Evolutionary conservation across 1,284 basidiomycete genomes (phyloP).

Genomic region (Ustilago hordei): DNA sequence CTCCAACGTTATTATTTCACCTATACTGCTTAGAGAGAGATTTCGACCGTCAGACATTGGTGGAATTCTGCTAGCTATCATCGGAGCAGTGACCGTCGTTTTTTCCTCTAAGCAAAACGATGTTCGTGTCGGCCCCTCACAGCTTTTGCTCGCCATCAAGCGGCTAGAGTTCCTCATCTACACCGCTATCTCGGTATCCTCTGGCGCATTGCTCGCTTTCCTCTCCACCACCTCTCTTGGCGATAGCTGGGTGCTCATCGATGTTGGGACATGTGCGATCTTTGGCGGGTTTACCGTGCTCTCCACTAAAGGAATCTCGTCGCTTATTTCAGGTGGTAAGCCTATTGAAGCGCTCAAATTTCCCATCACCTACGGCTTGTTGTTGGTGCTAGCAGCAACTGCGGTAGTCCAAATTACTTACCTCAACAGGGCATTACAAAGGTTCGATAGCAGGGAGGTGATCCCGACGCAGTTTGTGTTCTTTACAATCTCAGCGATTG

Average conservation of each 20-base stretch:
- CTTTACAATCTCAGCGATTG: constrained; percentile 79
- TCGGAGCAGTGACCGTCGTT: constrained; percentile 76
- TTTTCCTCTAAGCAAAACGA: constrained; percentile 75
- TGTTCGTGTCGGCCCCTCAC: constrained; percentile 50
- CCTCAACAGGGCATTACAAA: constrained; percentile 77
- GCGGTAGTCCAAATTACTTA: constrained; percentile 91
- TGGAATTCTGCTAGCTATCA: constrained; percentile 72
- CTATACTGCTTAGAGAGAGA: constrained; percentile 76
- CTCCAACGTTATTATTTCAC: constrained; percentile 93
- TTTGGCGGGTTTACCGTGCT: constrained; percentile 87
- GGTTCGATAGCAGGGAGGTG: constrained; percentile 61
- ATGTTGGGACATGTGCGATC: constrained; percentile 87
- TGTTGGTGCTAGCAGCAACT: constrained; percentile 79
- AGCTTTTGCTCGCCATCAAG: constrained; percentile 57
- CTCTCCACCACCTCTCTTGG: constrained; percentile 75
- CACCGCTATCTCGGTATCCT: constrained; percentile 31
- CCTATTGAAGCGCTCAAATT: constrained; percentile 53
- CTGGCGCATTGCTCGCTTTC: constrained; percentile 43
- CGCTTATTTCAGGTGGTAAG: constrained; percentile 72
- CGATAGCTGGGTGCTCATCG: constrained; percentile 80
- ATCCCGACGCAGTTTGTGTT: constrained; percentile 90
- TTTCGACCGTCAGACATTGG: constrained; percentile 79
- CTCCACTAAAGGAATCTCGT: constrained; percentile 91
- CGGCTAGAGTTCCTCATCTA: constrained; percentile 63
- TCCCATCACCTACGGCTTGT: constrained; percentile 63